These are phyloP conservation scores for Tylopilus subfusipes DNA, from an alignment of 768 basidiomycete species.

Conservation along the genomic window DNA sequence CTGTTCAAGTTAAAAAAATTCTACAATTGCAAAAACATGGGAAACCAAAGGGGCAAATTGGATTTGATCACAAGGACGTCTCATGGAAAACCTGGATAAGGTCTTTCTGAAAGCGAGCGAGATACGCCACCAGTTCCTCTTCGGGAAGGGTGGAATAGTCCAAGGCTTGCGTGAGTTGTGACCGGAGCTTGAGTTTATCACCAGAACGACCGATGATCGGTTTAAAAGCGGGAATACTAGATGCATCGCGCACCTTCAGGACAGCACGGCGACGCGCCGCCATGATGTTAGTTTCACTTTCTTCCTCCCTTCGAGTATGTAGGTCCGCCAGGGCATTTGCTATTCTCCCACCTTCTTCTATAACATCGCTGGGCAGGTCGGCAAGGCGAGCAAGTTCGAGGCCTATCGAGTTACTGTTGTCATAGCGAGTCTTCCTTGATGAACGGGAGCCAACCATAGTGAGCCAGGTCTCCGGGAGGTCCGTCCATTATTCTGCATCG, in stretches of 20 bases:
- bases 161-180: constrained; percentile 69
- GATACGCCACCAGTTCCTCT: constrained; percentile 60
- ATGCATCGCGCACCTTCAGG: constrained; percentile 49
- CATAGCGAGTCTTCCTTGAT: neutral
- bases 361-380: constrained; percentile 72
- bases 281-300: constrained; percentile 59
- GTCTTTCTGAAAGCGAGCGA: constrained; percentile 67
- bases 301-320: constrained; percentile 53
- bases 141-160: constrained; percentile 74
- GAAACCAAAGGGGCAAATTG: neutral
- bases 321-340: constrained; percentile 56
- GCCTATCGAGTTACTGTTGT: constrained; percentile 45
- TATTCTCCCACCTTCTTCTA: constrained; percentile 59
- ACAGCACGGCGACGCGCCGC: constrained; percentile 64
- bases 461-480: constrained; percentile 52
- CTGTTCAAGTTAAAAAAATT: neutral
- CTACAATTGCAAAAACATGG: constrained; percentile 6
- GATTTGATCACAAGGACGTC: constrained; percentile 13
- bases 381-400: constrained; percentile 86
- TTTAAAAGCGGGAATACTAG: neutral
- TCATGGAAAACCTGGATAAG: constrained; percentile 49
- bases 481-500: constrained; percentile 69
- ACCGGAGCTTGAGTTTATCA: constrained; percentile 52
- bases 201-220: neutral
- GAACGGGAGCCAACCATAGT: constrained; percentile 57